Base-by-base conservation (phyloP, 2,329 filamentous ascomycete genomes). In the Byssoonygena ceratinophila region DNA sequence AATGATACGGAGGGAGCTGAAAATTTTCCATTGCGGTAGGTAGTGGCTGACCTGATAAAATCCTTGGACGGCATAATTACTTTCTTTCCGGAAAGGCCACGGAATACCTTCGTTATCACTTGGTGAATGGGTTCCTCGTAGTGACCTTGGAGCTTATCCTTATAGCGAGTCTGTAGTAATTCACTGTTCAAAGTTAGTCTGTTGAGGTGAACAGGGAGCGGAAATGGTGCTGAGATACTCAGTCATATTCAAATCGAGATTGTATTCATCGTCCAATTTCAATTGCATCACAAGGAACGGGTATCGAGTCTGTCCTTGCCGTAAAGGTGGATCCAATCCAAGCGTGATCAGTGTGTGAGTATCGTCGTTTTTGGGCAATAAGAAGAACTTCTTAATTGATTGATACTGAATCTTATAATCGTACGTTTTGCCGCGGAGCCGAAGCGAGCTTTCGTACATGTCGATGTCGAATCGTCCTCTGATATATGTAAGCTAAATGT, bases 381-480 rank as follows among this genome's bases (percentile, higher is more conserved):
- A 80, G 83, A 98, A 96, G 68, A 97, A 97, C 69, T 97, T 97
- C 77, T 98, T 98, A 73, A 97, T 89, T 46, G 84, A 82, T 54
- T 96, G 87, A 71, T 96, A 98, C 68, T 96, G 89, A 59, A 98
- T 97, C 79, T 98, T 98, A 81, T 98, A 98, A 74, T 98, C 94
- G 76, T 98, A 98, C 22, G 92, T 98, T 74, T 98, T 98, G 64
- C 92, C 92, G 59, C 92, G 91, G 57, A 98, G 79, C 57, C 92
- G 85, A 79, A 98, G 97, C 1, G 92, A 97, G 14, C 82, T 84
- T 70, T 97, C 92, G 78, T 98, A 98, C 85, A 98, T 95, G 70
- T 98, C 92, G 73, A 98, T 95, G 69, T 97, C 92, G 77, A 98
- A 98, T 60, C 92, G 91, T 68, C 92, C 94, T 85, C 92, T 90